Base-by-base conservation (phyloP, 78 protist species). In the Dictyostelium intermedium region DNA sequence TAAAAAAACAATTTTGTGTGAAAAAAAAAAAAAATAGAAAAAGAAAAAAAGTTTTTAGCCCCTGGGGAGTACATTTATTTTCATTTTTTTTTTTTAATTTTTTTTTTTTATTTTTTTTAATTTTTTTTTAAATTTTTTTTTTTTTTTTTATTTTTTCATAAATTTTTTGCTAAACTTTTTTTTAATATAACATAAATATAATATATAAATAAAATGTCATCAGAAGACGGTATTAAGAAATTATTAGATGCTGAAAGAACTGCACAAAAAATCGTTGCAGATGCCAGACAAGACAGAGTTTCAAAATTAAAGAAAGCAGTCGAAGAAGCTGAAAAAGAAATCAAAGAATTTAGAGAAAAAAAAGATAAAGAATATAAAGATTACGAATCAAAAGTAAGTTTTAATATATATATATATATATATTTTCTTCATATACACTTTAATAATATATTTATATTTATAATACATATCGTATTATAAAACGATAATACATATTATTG, bases 211-310 rank as follows among this genome's bases (percentile, higher is more conserved):
- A 63, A 63, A 25, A 63, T 63, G 73, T 25, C 34, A n/a, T 63
- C 92, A 47, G 92, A 87, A 53, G 92, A 87, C 92, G 92, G 92
- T 27, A 87, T 87, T 77, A 87, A 87, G 63, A 53, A 87, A 60
- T 78, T 87, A 41, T 78, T 87, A 34, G 85, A 87, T 23, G 92
- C 85, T 60, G 92, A 87, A 61, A 87, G 66, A 34, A 87, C 53
- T 66, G 92, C 92, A 45, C 92, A 87, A 78, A 82, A 87, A 43
- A 87, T 82, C 69, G 81, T 87, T 43, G 77, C 84, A 11, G 82
- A 35, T 16, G 92, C 92, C 41, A 87, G 92, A 87, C 79, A 50
- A 82, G 92, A 87, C 34, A 76, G 92, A 78, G 66, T 27, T 37
- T 85, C 77, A 87, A 87, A 87, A 82, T 87, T 87, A 78, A 87